These are phyloP conservation scores for Leishmania aethiopica DNA, from an alignment of 208 protist genomes.

Conservation along the genomic window DNA sequence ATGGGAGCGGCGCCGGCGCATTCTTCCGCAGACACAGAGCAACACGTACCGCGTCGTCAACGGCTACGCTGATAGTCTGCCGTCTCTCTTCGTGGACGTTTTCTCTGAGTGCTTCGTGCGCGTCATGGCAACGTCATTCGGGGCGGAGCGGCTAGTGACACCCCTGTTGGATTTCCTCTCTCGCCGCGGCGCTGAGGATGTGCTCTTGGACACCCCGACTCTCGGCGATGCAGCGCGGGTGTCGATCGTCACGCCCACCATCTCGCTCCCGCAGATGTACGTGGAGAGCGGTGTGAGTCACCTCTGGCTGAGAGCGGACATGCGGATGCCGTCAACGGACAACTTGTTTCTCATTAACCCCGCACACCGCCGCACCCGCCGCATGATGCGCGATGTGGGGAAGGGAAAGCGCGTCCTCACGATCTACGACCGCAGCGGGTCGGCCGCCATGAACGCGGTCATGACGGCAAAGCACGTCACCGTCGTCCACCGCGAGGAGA, in stretches of 20 bases:
- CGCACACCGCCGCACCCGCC: slow-evolving; percentile 65
- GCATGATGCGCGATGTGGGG: slow-evolving; percentile 68
- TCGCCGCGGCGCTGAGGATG: slow-evolving; percentile 62
- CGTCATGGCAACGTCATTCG: slow-evolving; percentile 69
- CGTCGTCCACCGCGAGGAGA: slow-evolving; percentile 50
- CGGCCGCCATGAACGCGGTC: slow-evolving; percentile 71
- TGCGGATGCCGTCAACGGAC: slow-evolving; percentile 40
- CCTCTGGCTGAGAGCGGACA: slow-evolving; percentile 59
- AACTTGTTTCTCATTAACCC: slow-evolving; percentile 69
- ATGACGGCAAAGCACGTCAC: slow-evolving; percentile 82
- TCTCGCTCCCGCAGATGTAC: slow-evolving; percentile 53
- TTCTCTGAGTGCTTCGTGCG: slow-evolving; percentile 80
- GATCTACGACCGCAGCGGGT: slow-evolving; percentile 75
- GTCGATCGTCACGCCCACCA: slow-evolving; percentile 50
- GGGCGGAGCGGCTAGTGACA: slow-evolving; percentile 79
- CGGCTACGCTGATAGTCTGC: slow-evolving; percentile 76
- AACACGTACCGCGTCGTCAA: slow-evolving; percentile 84
- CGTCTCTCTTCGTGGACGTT: slow-evolving; percentile 79
- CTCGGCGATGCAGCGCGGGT: slow-evolving; percentile 56
- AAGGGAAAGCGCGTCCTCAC: slow-evolving; percentile 73
- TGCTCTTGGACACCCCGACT: slow-evolving; percentile 74
- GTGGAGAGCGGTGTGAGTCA: slow-evolving; percentile 76
- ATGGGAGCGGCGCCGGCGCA: slow-evolving; percentile 61
- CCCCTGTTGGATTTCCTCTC: slow-evolving; percentile 71
- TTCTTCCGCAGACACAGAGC: slow-evolving; percentile 49